Percentiles rank a stretch among this genome's conserved stretches.
Conservation (phyloP, 116 monocot species). For the Phalaenopsis hybrid region DNA sequence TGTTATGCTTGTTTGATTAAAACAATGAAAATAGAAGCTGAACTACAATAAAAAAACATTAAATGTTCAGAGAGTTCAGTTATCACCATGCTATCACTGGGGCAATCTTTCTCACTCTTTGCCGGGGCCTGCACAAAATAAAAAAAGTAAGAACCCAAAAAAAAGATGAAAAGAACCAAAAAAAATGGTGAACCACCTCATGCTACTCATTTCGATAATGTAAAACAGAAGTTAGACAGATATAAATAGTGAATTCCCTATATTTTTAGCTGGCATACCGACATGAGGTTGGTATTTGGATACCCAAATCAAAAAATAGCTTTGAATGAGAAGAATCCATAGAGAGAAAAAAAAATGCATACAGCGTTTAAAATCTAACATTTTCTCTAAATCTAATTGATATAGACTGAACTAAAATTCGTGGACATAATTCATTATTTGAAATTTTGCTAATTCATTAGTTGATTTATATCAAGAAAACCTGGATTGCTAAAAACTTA, state of each 20-base stretch:
- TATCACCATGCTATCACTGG: conserved; percentile 83
- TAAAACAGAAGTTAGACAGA: neutral
- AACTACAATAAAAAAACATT: neutral
- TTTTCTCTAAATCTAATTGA: neutral
- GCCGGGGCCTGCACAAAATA: conserved; percentile 61
- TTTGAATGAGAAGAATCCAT: neutral
- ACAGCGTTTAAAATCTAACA: neutral
- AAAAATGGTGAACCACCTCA: neutral
- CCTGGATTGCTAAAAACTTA: neutral
- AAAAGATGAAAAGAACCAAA: too few relatives aligned
- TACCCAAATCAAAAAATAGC: neutral
- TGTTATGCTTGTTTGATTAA: neutral
- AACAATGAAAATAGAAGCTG: neutral
- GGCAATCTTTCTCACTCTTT: conserved; percentile 94
- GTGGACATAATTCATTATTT: neutral
- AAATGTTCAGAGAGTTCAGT: neutral
- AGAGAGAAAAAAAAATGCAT: neutral
- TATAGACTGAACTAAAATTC: neutral
- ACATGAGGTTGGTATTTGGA: neutral
- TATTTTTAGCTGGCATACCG: neutral
- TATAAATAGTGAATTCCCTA: neutral
- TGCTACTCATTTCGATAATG: neutral
- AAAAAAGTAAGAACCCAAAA: neutral
- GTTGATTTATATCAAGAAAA: neutral
- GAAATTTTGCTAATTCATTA: neutral